Conservation (phyloP, 2,329 filamentous ascomycete genomes). For the Nothopassalora personata region DNA sequence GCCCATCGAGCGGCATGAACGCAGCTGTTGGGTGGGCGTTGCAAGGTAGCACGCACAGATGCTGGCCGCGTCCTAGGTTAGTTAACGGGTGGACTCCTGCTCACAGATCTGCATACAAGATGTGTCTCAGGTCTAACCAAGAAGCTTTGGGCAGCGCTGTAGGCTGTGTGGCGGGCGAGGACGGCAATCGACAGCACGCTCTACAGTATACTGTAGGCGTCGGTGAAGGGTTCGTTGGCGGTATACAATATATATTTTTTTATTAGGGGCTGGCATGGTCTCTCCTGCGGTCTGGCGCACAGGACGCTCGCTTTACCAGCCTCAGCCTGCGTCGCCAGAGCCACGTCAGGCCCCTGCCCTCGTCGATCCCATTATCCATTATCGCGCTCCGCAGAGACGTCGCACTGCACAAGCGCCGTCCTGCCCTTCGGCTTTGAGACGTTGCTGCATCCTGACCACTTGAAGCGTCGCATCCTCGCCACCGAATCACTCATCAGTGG, state of each 20-base stretch:
- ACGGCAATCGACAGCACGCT: neutral
- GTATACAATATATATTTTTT: too few relatives aligned
- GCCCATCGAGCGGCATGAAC: neutral
- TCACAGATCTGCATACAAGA: neutral
- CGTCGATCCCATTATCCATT: neutral
- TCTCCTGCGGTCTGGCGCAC: too few relatives aligned
- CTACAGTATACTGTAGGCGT: too few relatives aligned
- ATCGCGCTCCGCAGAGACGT: neutral
- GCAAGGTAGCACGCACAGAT: slow-evolving; percentile 6
- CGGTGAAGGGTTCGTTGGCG: too few relatives aligned
- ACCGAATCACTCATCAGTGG: neutral
- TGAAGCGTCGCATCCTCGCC: neutral
- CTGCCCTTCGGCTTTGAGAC: neutral
- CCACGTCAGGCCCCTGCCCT: neutral
- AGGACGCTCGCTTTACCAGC: neutral
- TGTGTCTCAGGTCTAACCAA: slow-evolving; percentile 1
- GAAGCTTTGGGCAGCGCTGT: neutral
- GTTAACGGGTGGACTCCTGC: neutral
- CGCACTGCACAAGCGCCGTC: neutral
- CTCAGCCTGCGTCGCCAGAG: neutral
- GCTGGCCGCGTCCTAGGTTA: slow-evolving; percentile 3
- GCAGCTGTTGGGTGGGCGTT: neutral
- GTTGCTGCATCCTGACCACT: neutral
- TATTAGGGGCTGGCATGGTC: too few relatives aligned
- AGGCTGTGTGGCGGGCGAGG: neutral